Evolutionary conservation across 805 yeast genomes (phyloP), one percentile per base, ranked within the genome.

Genomic region (Kuraishia hungarica): DNA sequence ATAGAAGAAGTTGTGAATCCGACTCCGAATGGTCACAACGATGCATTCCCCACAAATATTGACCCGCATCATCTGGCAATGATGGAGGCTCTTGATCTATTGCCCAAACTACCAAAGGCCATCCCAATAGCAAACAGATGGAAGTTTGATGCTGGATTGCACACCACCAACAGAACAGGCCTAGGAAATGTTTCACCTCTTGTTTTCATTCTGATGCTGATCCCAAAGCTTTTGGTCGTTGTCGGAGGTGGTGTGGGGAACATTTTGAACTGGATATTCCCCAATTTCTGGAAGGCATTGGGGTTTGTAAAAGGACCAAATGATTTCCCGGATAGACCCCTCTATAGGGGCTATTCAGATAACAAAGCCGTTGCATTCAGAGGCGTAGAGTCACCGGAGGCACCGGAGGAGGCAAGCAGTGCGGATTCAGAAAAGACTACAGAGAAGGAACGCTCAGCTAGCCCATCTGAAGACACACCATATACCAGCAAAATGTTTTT

Each of bases 191-290:
- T 51, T 19, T 61, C 69, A 15, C 78, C 84, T 1, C 54, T 83
- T 6, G 63, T 85, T 61, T 71, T 84, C 53, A 63, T 84, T 1
- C 60, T 86, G 1, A 66, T 84, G 64, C 58, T 85, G 6, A 66
- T 86, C 11, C 92, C 91, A 13, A 77, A 73, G 55, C 60, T 82
- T 1, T 51, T 81, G 8, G 69, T 80, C 51, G 69, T 72, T 10
- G 54, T 80, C 8, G 61, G 80, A 1, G 62, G 73, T 11, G 74
- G 81, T 1, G 54, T 77, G 3, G 65, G 67, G n/a, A 67, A 59
- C 15, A 2, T 74, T 0, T 53, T 76, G 17, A 68, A 69, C 2
- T 61, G 64, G n/a, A 29, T 71, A 1, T 69, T 73, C 52, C 79
- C 79, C 1, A 61, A 56, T 21, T 53, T 68, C 20, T 67, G 64